Percentiles rank a stretch among this genome's conserved stretches.
These are phyloP conservation scores for Chrysoporthe austroafricana DNA, from an alignment of 2,329 filamentous ascomycete genomes.

Conservation along the genomic window DNA sequence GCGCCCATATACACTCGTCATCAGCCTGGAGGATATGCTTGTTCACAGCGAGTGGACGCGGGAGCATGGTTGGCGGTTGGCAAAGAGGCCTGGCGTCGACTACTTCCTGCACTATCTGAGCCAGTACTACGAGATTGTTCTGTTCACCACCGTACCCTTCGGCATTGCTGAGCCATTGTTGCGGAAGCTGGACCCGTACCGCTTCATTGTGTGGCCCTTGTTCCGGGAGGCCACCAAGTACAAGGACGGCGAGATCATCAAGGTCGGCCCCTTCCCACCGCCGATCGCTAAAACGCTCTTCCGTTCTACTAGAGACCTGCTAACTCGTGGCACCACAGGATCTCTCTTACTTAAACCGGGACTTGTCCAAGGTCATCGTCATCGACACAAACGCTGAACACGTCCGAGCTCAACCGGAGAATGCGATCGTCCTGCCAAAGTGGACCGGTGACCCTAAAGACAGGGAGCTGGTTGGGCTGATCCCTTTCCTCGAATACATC, in stretches of 20 bases:
- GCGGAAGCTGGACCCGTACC: slow-evolving; percentile 92
- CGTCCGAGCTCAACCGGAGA: slow-evolving; percentile 90
- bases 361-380: slow-evolving; percentile 92
- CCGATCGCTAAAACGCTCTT: background rate
- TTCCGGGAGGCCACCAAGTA: slow-evolving; percentile 98
- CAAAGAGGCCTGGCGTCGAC: slow-evolving; percentile 92
- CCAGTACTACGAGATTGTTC: slow-evolving; percentile 96
- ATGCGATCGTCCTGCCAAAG: slow-evolving; percentile 87
- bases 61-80: slow-evolving; percentile 92
- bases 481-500: slow-evolving; percentile 97
- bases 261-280: slow-evolving; percentile 58
- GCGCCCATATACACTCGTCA: slow-evolving; percentile 87
- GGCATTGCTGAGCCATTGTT: slow-evolving; percentile 85
- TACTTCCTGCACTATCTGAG: slow-evolving; percentile 97
- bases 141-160: slow-evolving; percentile 89
- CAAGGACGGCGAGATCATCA: slow-evolving; percentile 93
- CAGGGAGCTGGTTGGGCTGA: slow-evolving; percentile 82
- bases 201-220: slow-evolving; percentile 91
- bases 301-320: slow-evolving; percentile 1
- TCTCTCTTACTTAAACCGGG: slow-evolving; percentile 95
- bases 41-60: slow-evolving; percentile 94
- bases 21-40: slow-evolving; percentile 91
- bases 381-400: slow-evolving; percentile 85
- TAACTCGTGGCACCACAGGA: slow-evolving; percentile 60
- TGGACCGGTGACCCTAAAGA: slow-evolving; percentile 87